Evolutionary conservation across 1,284 basidiomycete genomes (phyloP).

Genomic region (Ceratobasidium sp.): DNA sequence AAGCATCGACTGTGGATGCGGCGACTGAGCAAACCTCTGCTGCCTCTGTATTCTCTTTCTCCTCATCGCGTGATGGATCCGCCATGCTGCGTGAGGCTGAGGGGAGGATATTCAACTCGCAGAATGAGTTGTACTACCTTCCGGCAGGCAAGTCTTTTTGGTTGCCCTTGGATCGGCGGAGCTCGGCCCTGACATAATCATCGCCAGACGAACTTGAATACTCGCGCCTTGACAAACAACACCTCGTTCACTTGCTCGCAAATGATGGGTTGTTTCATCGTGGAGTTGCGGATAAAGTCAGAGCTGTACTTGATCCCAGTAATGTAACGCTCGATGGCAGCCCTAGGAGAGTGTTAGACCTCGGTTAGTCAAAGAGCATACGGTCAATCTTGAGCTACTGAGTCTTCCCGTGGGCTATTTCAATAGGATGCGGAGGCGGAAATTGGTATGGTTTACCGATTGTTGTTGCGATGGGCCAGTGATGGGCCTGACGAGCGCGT

Average conservation of each 20-base stretch:
- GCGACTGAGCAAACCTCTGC: constrained; percentile 22
- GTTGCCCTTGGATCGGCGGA: neutral
- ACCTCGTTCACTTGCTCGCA: constrained; percentile 38
- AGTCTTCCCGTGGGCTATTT: neutral
- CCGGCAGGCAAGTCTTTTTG: constrained; percentile 34
- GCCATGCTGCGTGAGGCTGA: constrained; percentile 40
- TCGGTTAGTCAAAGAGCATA: constrained; percentile 13
- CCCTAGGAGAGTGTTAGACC: constrained; percentile 40
- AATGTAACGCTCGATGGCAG: constrained; percentile 33
- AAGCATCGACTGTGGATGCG: constrained; percentile 24
- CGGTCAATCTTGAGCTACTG: neutral
- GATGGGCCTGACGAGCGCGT: neutral
- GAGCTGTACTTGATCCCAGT: constrained; percentile 24
- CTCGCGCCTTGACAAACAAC: constrained; percentile 40
- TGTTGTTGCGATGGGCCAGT: neutral
- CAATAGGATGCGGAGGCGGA: constrained; percentile 36
- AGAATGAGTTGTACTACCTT: constrained; percentile 41
- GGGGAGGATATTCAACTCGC: constrained; percentile 41
- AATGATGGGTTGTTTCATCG: constrained; percentile 38
- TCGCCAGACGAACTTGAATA: constrained; percentile 31
- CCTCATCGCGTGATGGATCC: constrained; percentile 36
- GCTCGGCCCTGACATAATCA: neutral
- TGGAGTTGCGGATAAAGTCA: constrained; percentile 9
- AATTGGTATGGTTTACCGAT: constrained; percentile 36
- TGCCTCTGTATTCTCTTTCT: constrained; percentile 40